phyloP scores from a whole-genome alignment of 129 eudicot genomes.

The Glebionis coronaria region DNA sequence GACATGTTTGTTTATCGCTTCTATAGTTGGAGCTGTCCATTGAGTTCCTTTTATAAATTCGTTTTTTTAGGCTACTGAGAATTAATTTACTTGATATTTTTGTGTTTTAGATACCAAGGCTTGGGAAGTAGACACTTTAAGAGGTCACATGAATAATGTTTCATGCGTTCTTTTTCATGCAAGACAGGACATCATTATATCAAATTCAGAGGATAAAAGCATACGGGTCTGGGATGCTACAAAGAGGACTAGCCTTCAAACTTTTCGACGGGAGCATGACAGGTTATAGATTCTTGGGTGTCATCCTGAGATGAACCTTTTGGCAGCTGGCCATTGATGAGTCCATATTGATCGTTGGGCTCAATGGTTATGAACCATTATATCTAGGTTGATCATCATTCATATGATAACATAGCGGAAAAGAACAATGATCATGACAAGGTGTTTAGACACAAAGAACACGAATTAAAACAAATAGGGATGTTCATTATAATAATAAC shows the following conservation, averaged over 20 bases:
- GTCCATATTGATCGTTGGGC: too few relatives aligned
- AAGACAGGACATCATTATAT: slow-evolving; percentile 45
- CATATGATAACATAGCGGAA: too few relatives aligned
- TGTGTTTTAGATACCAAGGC: slow-evolving; percentile 65
- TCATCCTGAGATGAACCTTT: slow-evolving; percentile 55
- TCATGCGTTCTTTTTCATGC: slow-evolving; percentile 64
- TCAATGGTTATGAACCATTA: too few relatives aligned
- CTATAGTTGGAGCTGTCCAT: too few relatives aligned
- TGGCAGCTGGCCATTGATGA: slow-evolving; percentile 55
- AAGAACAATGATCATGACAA: too few relatives aligned
- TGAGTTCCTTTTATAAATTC: too few relatives aligned
- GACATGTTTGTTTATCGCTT: too few relatives aligned
- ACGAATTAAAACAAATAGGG: too few relatives aligned
- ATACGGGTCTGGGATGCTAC: slow-evolving; percentile 59
- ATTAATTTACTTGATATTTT: not conserved
- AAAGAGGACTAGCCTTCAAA: slow-evolving; percentile 50
- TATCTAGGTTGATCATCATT: too few relatives aligned
- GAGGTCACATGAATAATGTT: slow-evolving; percentile 86
- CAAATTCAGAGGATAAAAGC: slow-evolving; percentile 52
- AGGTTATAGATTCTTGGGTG: slow-evolving; percentile 50
- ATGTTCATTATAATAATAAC: too few relatives aligned
- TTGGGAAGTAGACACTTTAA: slow-evolving; percentile 81
- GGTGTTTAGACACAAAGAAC: too few relatives aligned
- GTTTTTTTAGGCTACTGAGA: too few relatives aligned
- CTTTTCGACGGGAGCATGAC: slow-evolving; percentile 54